These are phyloP conservation scores for Lyophyllum decastes DNA, from an alignment of 768 basidiomycete genomes.

Conservation along the genomic window DNA sequence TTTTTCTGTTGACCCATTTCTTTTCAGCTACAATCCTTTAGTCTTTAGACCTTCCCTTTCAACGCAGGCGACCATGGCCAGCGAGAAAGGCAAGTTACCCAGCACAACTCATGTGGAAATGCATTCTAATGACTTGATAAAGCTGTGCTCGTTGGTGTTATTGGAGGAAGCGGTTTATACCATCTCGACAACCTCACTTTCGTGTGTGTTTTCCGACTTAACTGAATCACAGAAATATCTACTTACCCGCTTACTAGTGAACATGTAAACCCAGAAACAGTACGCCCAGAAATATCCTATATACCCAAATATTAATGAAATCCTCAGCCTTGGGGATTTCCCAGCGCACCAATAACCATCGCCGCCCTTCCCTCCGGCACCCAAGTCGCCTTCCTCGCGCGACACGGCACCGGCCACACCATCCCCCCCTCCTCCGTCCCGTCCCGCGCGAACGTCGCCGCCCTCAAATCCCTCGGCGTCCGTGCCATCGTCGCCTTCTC, in stretches of 20 bases:
- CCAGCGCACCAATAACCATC: slow-evolving; percentile 92
- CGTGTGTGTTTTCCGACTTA: slow-evolving; percentile 57
- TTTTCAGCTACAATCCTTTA: no score
- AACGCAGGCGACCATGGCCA: background rate
- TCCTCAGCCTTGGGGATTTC: slow-evolving; percentile 86
- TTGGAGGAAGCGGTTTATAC: slow-evolving; percentile 92
- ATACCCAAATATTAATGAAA: background rate
- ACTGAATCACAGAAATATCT: background rate
- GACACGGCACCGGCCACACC: slow-evolving; percentile 84
- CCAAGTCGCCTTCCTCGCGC: slow-evolving; percentile 85
- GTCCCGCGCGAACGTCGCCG: slow-evolving; percentile 90
- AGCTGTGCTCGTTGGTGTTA: slow-evolving; percentile 81
- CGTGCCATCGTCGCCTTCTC: slow-evolving; percentile 91
- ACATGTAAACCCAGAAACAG: slow-evolving; percentile 80
- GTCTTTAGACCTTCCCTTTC: no score
- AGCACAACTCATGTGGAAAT: background rate
- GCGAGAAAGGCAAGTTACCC: background rate
- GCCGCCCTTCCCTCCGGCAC: slow-evolving; percentile 81
- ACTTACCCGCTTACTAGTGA: slow-evolving; percentile 43
- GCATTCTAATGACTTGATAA: background rate
- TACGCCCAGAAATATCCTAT: slow-evolving; percentile 37
- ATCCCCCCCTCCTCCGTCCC: slow-evolving; percentile 83
- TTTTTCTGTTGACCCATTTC: background rate
- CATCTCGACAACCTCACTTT: slow-evolving; percentile 89
- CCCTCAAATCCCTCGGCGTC: slow-evolving; percentile 89